Base-by-base conservation (phyloP, 2,329 filamentous ascomycete genomes). In the Phyllosticta ampelicida region DNA sequence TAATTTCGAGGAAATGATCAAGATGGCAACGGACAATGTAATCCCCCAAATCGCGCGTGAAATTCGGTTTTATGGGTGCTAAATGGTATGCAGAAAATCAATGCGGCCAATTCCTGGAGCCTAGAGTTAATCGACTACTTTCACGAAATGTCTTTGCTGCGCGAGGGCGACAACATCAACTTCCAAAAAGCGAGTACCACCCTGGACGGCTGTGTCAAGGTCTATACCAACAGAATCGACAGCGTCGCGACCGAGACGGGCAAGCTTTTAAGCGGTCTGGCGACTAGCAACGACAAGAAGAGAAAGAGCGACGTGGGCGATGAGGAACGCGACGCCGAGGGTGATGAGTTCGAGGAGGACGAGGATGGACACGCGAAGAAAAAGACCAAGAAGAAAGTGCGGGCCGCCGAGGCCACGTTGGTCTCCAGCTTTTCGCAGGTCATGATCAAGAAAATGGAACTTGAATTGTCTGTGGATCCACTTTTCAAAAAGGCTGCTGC, bases 1-100 rank as follows among this genome's bases (percentile, higher is more conserved):
- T 68, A 99, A 99, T 74, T 99, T 97, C 67, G 94, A 99, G 72
- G 94, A 99, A 71, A 97, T 92, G 94, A 97, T 99, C 90, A 99
- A 97, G 80, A 95, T 99, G 90, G 94, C 94, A 1, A 97, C 94
- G 16, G 94, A 99, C 77, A 99, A 99, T 67, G 71, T 73, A 67
- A 54, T 62, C 57, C 16, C 3, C 4, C 13, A 18, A 11, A n/a
- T 16, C n/a, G 28, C 18, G 5, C 18, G 19, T 26, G 18, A 23
- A n/a, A n/a, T 29, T 50, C 23, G 23, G 23, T 26, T 3, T 26
- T 26, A 59, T 19, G n/a, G 9, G 8, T 13, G 53, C 61, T 66
- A 60, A 65, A 60, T 9, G n/a, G n/a, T 5, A 9, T 10, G 48
- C 51, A 73, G 69, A 80, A 79, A 71, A 99, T 99, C 79, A 99